Conservation (phyloP, 1,139 yeast genomes). For the Sugiyamaella paludigena region DNA sequence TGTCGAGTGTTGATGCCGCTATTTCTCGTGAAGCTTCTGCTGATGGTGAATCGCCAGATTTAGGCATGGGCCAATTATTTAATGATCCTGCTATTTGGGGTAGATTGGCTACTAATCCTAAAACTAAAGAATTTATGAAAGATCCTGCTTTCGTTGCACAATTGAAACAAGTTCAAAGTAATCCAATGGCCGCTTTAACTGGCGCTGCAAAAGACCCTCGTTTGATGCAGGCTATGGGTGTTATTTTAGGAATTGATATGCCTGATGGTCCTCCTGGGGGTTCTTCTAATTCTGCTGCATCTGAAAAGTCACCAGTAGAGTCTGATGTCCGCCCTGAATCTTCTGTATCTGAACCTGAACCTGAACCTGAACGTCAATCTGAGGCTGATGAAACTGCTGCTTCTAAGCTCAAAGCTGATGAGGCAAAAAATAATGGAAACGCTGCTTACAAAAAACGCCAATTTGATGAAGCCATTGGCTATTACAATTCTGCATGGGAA, state of each 20-base stretch:
- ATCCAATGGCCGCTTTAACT: slow-evolving; percentile 67
- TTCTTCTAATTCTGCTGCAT: slow-evolving; percentile 27
- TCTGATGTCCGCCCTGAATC: slow-evolving; percentile 13
- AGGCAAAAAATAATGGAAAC: slow-evolving; percentile 83
- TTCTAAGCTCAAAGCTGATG: slow-evolving; percentile 61
- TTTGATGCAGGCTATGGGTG: slow-evolving; percentile 83
- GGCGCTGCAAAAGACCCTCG: slow-evolving; percentile 75
- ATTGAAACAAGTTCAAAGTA: slow-evolving; percentile 59
- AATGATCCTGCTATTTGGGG: slow-evolving; percentile 75
- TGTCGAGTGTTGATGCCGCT: slow-evolving; percentile 64
- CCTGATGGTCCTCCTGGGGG: slow-evolving; percentile 32
- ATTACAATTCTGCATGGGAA: slow-evolving; percentile 86
- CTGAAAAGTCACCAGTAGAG: slow-evolving; percentile 27
- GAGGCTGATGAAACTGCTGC: slow-evolving; percentile 40
- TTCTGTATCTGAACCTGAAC: slow-evolving; percentile 26
- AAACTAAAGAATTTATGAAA: slow-evolving; percentile 80
- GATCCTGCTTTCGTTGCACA: slow-evolving; percentile 83
- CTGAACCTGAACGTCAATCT: slow-evolving; percentile 37
- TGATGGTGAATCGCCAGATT: slow-evolving; percentile 56
- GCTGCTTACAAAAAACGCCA: slow-evolving; percentile 78
- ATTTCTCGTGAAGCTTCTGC: slow-evolving; percentile 41
- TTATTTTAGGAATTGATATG: slow-evolving; percentile 75
- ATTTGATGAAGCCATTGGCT: slow-evolving; percentile 88
- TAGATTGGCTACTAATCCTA: slow-evolving; percentile 78
- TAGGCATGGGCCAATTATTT: slow-evolving; percentile 76